Conservation (phyloP, 2,329 filamentous ascomycete species). For the Claviceps monticola region DNA sequence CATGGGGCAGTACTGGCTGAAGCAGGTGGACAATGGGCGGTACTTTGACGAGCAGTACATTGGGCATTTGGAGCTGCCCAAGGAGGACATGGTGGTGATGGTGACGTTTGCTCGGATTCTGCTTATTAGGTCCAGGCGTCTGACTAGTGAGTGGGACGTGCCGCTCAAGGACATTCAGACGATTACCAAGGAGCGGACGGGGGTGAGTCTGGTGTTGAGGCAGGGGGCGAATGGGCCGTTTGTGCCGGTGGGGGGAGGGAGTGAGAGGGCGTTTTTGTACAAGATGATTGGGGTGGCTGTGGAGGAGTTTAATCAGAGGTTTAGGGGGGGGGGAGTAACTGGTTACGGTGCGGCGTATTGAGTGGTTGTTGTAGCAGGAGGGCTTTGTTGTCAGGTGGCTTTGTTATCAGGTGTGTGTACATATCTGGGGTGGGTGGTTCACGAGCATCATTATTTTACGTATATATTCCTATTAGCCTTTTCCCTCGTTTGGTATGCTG, state of each 20-base stretch:
- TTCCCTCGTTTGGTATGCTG: too few relatives aligned
- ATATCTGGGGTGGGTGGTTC: too few relatives aligned
- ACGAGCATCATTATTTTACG: too few relatives aligned
- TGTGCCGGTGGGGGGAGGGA: conserved; percentile 84
- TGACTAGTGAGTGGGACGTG: conserved; percentile 91
- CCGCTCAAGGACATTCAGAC: conserved; percentile 92
- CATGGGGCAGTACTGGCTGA: conserved; percentile 95
- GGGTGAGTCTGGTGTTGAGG: conserved; percentile 75
- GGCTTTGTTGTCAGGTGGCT: not conserved
- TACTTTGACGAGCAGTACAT: conserved; percentile 98
- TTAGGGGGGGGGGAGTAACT: conserved; percentile 25
- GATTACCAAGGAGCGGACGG: conserved; percentile 91
- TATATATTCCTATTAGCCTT: too few relatives aligned
- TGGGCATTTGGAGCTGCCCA: conserved; percentile 82
- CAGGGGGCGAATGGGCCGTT: conserved; percentile 91
- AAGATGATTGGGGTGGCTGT: conserved; percentile 52
- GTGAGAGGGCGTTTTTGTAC: conserved; percentile 49
- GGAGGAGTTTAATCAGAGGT: conserved; percentile 53
- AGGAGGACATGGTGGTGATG: conserved; percentile 80
- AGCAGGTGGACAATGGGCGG: conserved; percentile 92
- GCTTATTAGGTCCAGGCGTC: conserved; percentile 72
- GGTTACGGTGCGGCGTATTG: not conserved
- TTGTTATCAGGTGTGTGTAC: not conserved
- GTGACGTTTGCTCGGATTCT: conserved; percentile 80
- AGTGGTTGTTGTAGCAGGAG: not conserved